These are phyloP conservation scores for Trichophyton verrucosum DNA, from an alignment of 2,329 filamentous ascomycete species.

Conservation along the genomic window DNA sequence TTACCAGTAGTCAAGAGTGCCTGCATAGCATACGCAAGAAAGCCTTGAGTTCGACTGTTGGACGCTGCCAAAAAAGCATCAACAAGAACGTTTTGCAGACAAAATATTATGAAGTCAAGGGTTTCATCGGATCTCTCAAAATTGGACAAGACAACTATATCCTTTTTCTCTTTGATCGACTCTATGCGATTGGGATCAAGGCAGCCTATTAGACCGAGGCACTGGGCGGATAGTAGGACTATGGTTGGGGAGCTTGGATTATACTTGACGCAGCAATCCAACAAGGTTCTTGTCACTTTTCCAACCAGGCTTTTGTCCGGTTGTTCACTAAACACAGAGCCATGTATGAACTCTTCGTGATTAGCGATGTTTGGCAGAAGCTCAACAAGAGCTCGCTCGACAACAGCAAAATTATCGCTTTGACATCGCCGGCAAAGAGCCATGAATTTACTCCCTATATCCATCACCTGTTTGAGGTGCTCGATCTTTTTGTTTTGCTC, in stretches of 20 bases:
- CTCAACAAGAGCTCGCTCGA: conserved; percentile 68
- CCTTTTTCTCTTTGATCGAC: conserved; percentile 59
- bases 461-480: conserved; percentile 52
- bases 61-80: conserved; percentile 84
- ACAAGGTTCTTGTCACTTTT: conserved; percentile 59
- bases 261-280: conserved; percentile 78
- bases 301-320: conserved; percentile 58
- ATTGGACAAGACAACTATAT: conserved; percentile 79
- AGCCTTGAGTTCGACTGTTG: conserved; percentile 77
- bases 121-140: conserved; percentile 68
- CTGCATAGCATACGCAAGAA: conserved; percentile 90
- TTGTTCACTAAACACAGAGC: conserved; percentile 69
- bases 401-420: conserved; percentile 77
- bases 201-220: conserved; percentile 79
- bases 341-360: conserved; percentile 68
- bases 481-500: conserved; percentile 55
- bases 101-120: conserved; percentile 71
- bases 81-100: conserved; percentile 77
- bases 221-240: conserved; percentile 61
- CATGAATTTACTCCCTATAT: conserved; percentile 53
- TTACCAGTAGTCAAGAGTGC: conserved; percentile 69
- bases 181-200: conserved; percentile 86
- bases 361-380: conserved; percentile 58
- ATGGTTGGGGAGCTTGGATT: conserved; percentile 56
- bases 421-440: conserved; percentile 61